Evolutionary conservation across 345 rosid species (phyloP).

Genomic region (Barbarea vulgaris): DNA sequence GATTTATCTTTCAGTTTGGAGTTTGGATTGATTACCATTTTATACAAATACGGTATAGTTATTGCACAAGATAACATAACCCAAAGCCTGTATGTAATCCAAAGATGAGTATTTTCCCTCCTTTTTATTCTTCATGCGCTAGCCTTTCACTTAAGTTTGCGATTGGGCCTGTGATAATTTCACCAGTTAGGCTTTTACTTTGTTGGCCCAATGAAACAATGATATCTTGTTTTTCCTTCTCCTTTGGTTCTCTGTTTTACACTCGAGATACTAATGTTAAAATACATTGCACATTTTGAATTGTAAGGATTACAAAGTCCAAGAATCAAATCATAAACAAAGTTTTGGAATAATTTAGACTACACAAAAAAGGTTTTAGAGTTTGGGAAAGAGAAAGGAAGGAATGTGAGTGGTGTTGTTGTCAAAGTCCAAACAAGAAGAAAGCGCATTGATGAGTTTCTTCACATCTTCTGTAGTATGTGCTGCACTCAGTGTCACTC

Average conservation of each 20-base stretch:
- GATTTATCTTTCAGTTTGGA: background rate
- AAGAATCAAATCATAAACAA: background rate
- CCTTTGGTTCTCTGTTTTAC: background rate
- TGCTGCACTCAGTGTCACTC: conserved; percentile 73
- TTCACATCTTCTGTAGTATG: conserved; percentile 76
- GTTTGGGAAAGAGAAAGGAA: conserved; percentile 48
- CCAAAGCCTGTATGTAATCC: background rate
- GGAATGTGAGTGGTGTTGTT: conserved; percentile 37
- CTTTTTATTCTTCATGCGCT: background rate
- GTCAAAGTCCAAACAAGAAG: conserved; percentile 55
- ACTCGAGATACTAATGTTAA: background rate
- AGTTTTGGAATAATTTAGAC: background rate
- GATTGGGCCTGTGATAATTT: background rate
- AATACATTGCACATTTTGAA: background rate
- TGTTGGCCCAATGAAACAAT: background rate
- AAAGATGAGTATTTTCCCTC: background rate
- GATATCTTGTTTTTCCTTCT: background rate
- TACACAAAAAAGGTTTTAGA: conserved; percentile 9
- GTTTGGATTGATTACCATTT: background rate
- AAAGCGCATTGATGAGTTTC: conserved; percentile 67
- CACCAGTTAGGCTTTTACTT: background rate
- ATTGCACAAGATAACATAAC: background rate
- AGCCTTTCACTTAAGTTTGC: background rate
- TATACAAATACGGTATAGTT: background rate
- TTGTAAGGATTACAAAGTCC: background rate